Evolutionary conservation across 495 filamentous ascomycete genomes (phyloP), one percentile per base, ranked within the genome.

Genomic region (Parathielavia hyrcaniae): DNA sequence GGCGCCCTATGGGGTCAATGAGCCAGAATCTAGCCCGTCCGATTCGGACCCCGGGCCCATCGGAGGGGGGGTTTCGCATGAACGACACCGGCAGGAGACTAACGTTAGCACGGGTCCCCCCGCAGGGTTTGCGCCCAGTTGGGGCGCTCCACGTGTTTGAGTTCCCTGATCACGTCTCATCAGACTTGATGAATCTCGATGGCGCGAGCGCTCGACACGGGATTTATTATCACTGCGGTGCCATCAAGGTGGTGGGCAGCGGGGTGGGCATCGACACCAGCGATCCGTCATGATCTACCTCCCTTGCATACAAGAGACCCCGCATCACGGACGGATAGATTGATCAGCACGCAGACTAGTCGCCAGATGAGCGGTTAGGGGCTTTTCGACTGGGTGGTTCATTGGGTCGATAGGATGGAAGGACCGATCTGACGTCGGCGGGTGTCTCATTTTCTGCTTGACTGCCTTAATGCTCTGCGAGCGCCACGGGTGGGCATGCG

Each of bases 81-180:
- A 38, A 63, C 44, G 20, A 47, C 20, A 47, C 19, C 55, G 54
- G 46, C 54, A 59, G 53, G 48, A 59, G 54, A 54, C 60, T 38
- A 4, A 23, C n/a, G 6, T n/a, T 9, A 16, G 46, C 46, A 49
- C 23, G 23, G 46, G 45, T 40, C 55, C 45, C 49, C 48, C 53
- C 45, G 17, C 36, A 39, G 8, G 11, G 23, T 32, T n/a, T 57
- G n/a, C 41, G 46, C 45, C 63, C 63, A 65, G 34, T 62, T 46
- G 63, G 55, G 57, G 45, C 12, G 8, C 57, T 65, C 59, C 60
- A 65, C 63, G 63, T 65, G 63, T 65, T 57, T 60, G 63, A 62
- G 63, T 65, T 57, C 58, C 6, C 47, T 26, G 39, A 45, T 59
- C 56, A 39, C 51, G 26, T 49, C 52, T 32, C 43, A 48, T n/a